These are phyloP conservation scores for Penicillium sclerotiorum DNA, from an alignment of 2,329 filamentous ascomycete species.

Conservation along the genomic window DNA sequence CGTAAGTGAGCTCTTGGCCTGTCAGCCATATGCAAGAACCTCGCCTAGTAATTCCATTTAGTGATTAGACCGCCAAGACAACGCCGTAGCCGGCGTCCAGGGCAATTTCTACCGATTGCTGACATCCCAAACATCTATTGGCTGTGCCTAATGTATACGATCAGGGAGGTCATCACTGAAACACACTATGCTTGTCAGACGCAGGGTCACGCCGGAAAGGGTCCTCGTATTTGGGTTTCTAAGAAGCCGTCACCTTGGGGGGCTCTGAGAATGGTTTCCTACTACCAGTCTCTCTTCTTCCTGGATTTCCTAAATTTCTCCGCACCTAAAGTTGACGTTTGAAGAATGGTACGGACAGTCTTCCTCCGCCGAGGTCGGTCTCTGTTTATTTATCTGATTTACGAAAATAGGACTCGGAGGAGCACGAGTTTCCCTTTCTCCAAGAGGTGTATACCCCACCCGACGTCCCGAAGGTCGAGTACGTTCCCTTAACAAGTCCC, in stretches of 20 bases:
- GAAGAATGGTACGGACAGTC: constrained; percentile 6
- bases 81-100: constrained; percentile 1
- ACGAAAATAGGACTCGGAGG: constrained; percentile 13
- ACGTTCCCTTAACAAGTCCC: not conserved
- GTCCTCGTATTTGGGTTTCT: constrained; percentile 12
- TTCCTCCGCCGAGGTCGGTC: no score
- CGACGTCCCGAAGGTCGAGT: constrained; percentile 32
- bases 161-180: constrained; percentile 7
- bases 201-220: constrained; percentile 12
- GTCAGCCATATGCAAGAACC: constrained; percentile 2
- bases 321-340: not conserved
- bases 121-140: constrained; percentile 7
- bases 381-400: not conserved
- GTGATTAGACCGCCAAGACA: not conserved
- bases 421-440: constrained; percentile 35
- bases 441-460: constrained; percentile 31
- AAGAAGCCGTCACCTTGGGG: not conserved
- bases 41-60: constrained; percentile 1
- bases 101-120: constrained; percentile 17
- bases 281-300: not conserved
- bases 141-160: not conserved
- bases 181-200: not conserved
- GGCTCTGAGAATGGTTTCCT: not conserved
- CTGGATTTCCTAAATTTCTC: not conserved
- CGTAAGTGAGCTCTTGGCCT: not conserved